Conservation (phyloP, 495 filamentous ascomycete species). For the Podospora pseudopauciseta region DNA sequence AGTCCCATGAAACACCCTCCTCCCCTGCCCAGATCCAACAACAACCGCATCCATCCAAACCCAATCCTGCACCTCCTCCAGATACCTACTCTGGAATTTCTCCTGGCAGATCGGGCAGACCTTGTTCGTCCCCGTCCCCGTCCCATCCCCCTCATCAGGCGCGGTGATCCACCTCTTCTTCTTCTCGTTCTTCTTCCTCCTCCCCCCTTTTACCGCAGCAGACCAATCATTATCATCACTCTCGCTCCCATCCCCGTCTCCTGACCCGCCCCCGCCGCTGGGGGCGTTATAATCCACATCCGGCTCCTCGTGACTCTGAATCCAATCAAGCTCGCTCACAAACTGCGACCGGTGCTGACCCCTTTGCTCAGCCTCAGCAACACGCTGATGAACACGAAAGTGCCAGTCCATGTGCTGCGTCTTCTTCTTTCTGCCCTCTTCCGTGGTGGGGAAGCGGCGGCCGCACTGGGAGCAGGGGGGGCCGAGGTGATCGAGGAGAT, state of each 20-base stretch:
- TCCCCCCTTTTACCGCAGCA: background rate
- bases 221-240: background rate
- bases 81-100: slow-evolving; percentile 82
- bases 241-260: slow-evolving; percentile 14
- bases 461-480: slow-evolving; percentile 90
- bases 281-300: slow-evolving; percentile 55
- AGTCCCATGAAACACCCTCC: slow-evolving; percentile 80
- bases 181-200: slow-evolving; percentile 28
- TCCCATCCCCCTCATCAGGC: slow-evolving; percentile 59
- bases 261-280: background rate
- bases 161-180: slow-evolving; percentile 75
- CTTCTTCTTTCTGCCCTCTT: slow-evolving; percentile 77
- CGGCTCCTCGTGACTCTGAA: slow-evolving; percentile 70
- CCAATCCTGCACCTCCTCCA: slow-evolving; percentile 89
- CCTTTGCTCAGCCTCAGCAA: slow-evolving; percentile 73
- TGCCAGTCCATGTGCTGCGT: slow-evolving; percentile 97
- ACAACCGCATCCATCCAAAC: slow-evolving; percentile 91
- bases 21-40: slow-evolving; percentile 47
- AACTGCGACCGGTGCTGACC: slow-evolving; percentile 91
- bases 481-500: slow-evolving; percentile 72
- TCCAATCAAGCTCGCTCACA: slow-evolving; percentile 91
- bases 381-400: slow-evolving; percentile 86
- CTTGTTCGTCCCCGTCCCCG: slow-evolving; percentile 54
- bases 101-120: slow-evolving; percentile 94
- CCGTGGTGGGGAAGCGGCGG: slow-evolving; percentile 72